Conservation (phyloP, 2,329 filamentous ascomycete genomes). For the Aaosphaeria pasadenensis region DNA sequence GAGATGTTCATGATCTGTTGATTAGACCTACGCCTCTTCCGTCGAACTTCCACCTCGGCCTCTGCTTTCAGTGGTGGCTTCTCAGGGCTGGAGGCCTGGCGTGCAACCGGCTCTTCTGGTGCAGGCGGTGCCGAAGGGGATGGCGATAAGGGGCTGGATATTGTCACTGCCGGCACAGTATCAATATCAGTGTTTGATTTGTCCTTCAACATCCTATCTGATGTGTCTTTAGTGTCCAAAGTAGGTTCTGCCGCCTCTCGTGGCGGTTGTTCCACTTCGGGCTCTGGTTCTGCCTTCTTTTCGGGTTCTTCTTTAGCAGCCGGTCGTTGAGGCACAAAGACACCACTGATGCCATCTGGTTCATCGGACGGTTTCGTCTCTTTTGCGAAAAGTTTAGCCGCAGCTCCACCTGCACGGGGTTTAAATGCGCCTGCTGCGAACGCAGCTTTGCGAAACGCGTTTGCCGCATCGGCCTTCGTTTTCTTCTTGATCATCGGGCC, state of each 20-base stretch:
- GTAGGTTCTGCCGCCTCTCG: too few relatives aligned
- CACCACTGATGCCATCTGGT: conserved; percentile 84
- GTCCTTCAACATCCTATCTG: conserved; percentile 27
- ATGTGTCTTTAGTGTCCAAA: conserved; percentile 9
- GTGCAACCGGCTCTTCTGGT: conserved; percentile 12
- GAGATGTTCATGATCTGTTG: conserved; percentile 78
- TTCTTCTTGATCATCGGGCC: conserved; percentile 90
- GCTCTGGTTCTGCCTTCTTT: conserved; percentile 21
- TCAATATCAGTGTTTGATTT: conserved; percentile 29
- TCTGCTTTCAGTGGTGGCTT: conserved; percentile 32
- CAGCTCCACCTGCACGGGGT: conserved; percentile 82
- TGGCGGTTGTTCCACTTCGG: conserved; percentile 4
- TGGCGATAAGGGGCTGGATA: conserved; percentile 29
- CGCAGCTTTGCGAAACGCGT: conserved; percentile 76
- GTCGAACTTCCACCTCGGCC: conserved; percentile 46
- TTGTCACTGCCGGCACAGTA: conserved; percentile 30
- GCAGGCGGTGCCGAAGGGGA: conserved; percentile 11
- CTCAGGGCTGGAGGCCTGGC: conserved; percentile 3
- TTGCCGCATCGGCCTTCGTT: conserved; percentile 70
- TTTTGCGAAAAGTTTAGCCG: conserved; percentile 67
- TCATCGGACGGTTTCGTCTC: conserved; percentile 60
- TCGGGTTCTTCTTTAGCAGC: conserved; percentile 27
- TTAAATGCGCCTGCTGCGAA: conserved; percentile 68
- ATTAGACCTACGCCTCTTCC: conserved; percentile 63
- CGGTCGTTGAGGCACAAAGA: conserved; percentile 67